Conservation (phyloP, 2,329 filamentous ascomycete species). For the Fusarium devonianum region DNA sequence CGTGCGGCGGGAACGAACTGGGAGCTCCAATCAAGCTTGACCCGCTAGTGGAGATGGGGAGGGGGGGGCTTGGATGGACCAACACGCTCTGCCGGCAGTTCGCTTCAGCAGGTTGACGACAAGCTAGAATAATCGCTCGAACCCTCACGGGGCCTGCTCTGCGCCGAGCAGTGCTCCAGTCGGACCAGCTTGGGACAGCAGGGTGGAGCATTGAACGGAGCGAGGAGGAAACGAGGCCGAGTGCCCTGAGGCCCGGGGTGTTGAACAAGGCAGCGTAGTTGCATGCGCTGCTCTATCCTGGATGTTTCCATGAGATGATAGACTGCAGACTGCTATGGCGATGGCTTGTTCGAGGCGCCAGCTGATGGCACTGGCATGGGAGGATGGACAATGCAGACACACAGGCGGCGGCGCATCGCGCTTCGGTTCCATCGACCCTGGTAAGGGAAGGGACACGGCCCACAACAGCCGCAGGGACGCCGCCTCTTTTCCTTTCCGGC, state of each 20-base stretch:
- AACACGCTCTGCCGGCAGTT: conserved; percentile 31
- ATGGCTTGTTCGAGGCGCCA: conserved; percentile 5
- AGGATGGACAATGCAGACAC: conserved; percentile 12
- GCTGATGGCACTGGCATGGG: conserved; percentile 2
- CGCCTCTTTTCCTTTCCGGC: conserved; percentile 17
- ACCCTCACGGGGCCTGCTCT: not conserved
- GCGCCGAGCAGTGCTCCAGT: too few relatives aligned
- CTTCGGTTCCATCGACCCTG: conserved; percentile 27
- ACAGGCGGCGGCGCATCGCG: conserved; percentile 24
- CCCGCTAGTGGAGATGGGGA: conserved; percentile 28
- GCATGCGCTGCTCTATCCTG: conserved; percentile 4
- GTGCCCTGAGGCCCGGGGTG: not conserved
- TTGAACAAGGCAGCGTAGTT: conserved; percentile 15
- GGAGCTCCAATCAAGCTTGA: conserved; percentile 18
- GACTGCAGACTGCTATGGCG: conserved; percentile 4
- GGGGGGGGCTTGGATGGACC: conserved; percentile 24
- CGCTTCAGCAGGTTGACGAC: conserved; percentile 8
- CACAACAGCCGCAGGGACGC: conserved; percentile 29
- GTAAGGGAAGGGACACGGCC: conserved; percentile 8
- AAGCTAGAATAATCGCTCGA: not conserved
- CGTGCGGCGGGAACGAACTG: conserved; percentile 34
- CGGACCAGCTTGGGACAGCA: conserved; percentile 27
- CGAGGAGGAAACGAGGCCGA: not conserved
- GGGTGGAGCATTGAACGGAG: conserved; percentile 7
- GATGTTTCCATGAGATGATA: conserved; percentile 4